These are phyloP conservation scores for Noccaea caerulescens DNA, from an alignment of 345 rosid genomes.

Conservation along the genomic window DNA sequence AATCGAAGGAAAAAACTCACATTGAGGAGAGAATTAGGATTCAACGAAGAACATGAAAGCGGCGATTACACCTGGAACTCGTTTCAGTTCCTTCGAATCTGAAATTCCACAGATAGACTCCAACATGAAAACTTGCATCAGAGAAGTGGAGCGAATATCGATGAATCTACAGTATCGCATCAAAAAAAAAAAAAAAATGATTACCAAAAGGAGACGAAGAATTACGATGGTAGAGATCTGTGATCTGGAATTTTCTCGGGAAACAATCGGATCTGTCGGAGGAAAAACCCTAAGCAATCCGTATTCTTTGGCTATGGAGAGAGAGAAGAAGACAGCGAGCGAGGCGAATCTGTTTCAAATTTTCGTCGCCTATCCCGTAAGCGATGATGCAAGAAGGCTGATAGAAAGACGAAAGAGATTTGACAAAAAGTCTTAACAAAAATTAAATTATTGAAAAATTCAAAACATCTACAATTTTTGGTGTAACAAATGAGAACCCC, in stretches of 20 bases:
- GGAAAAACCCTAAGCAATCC: constrained; percentile 34
- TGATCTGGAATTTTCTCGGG: constrained; percentile 21
- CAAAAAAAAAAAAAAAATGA: background rate
- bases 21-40: constrained; percentile 54
- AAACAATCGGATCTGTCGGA: constrained; percentile 41
- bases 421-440: constrained; percentile 12
- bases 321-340: constrained; percentile 2
- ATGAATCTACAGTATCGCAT: constrained; percentile 30
- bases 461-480: constrained; percentile 12
- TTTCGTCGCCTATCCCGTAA: constrained; percentile 23
- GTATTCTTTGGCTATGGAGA: constrained; percentile 21
- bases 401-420: constrained; percentile 35
- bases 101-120: constrained; percentile 19
- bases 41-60: constrained; percentile 62
- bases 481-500: background rate
- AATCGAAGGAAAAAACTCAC: constrained; percentile 49
- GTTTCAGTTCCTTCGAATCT: constrained; percentile 29
- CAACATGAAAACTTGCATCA: constrained; percentile 16
- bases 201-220: constrained; percentile 36
- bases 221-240: constrained; percentile 44
- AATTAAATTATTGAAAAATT: constrained; percentile 25
- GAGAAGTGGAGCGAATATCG: constrained; percentile 25
- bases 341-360: constrained; percentile 37
- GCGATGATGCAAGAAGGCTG: constrained; percentile 30
- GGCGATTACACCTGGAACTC: constrained; percentile 22